A percentile compares a stretch with the other conserved stretches of the same genome.
These are phyloP conservation scores for Rhododendron mucronatum DNA, from an alignment of 148 eudicot genomes.

Conservation along the genomic window DNA sequence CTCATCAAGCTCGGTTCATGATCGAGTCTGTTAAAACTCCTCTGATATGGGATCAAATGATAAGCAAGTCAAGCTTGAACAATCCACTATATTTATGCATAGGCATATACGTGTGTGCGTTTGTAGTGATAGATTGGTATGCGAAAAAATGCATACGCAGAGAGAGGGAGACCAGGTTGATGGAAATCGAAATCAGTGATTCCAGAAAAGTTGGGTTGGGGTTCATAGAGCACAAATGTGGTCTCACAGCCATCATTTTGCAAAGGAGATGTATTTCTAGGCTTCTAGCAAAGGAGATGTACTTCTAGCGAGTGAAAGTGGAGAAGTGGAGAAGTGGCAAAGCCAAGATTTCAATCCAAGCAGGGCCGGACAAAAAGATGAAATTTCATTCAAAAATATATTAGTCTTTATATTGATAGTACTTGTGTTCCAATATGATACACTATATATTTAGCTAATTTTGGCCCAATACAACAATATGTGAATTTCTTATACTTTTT, in stretches of 20 bases:
- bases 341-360: background rate
- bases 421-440: background rate
- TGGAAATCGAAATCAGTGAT: background rate
- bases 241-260: background rate
- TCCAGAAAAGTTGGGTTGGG: background rate
- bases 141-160: background rate
- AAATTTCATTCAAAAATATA: background rate
- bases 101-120: background rate
- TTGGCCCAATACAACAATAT: too few species aligned
- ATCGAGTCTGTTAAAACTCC: background rate
- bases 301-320: background rate
- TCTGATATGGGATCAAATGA: background rate
- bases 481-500: background rate
- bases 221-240: background rate
- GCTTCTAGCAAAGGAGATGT: background rate
- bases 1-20: background rate
- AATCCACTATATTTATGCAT: background rate
- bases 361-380: background rate
- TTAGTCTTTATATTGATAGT: background rate
- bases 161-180: conserved; percentile 15
- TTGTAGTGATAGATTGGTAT: background rate
- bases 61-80: background rate
- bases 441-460: background rate
- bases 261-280: too few species aligned
- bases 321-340: background rate